Conservation (phyloP, 2,329 filamentous ascomycete species). For the Hypoxylon sp. region DNA sequence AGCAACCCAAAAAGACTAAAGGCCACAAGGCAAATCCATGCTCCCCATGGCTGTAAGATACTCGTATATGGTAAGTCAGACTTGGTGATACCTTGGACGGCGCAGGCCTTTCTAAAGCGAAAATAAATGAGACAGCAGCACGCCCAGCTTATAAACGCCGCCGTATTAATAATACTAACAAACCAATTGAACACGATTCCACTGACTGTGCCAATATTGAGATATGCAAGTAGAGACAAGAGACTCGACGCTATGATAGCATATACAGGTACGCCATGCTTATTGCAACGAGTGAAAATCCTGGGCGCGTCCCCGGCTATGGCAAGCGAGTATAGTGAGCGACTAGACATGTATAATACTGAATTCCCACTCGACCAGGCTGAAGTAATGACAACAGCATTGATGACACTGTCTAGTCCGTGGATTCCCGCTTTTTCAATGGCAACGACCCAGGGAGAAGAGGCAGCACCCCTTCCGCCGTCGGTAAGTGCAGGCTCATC, state of each 20-base stretch:
- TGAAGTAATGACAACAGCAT: conserved; percentile 58
- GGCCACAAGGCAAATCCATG: conserved; percentile 66
- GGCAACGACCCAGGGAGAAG: conserved; percentile 68
- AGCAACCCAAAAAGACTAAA: conserved; percentile 69
- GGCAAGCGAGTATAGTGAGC: conserved; percentile 64
- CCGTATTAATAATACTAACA: conserved; percentile 67
- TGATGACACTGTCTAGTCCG: conserved; percentile 57
- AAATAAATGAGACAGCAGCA: conserved; percentile 69
- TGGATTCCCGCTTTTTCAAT: conserved; percentile 61
- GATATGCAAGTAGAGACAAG: conserved; percentile 75
- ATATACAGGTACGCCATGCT: conserved; percentile 59
- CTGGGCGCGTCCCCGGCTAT: conserved; percentile 64
- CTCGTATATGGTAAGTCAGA: conserved; percentile 65
- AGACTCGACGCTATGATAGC: conserved; percentile 63
- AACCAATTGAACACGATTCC: conserved; percentile 75
- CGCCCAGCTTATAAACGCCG: conserved; percentile 69
- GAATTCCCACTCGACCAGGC: conserved; percentile 61
- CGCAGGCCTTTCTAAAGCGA: conserved; percentile 68
- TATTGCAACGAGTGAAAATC: conserved; percentile 63
- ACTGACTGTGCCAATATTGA: conserved; percentile 72
- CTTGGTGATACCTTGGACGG: conserved; percentile 59
- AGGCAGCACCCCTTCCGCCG: conserved; percentile 54
- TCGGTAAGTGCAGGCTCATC: conserved; percentile 55
- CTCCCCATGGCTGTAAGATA: conserved; percentile 70
- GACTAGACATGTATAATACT: conserved; percentile 63